Evolutionary conservation across 768 basidiomycete species (phyloP), one percentile per base, ranked within the genome.

Genomic region (Rhizopogon sp.): DNA sequence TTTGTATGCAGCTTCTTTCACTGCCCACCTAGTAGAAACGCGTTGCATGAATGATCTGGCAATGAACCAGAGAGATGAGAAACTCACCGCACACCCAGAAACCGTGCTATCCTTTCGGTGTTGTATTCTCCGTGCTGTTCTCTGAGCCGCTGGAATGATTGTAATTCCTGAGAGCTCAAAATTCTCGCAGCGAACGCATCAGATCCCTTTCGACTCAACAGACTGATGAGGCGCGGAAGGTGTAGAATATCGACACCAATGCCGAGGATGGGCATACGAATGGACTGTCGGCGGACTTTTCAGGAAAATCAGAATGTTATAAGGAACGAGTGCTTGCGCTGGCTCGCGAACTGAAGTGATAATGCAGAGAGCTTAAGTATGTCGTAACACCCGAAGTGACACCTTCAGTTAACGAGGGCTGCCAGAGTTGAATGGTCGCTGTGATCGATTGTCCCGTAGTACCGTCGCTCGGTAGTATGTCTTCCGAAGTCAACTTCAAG

Each of bases 1-100:
- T 64, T 94, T 94, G 73, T 93, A 94, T 0, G 85, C 83, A 0
- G 92, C 88, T 69, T 94, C 92, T 61, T 94, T 94, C 17, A 88
- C 79, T 33, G 82, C 76, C 89, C 90, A 94, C 14, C 91, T 93
- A 60, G 3, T 93, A 60, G 3, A 28, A 17, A 2, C 10, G 8
- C 13, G 33, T 14, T 9, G 14, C 9, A 45, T 43, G 20, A 53
- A 22, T 35, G 33, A 28, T 14, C n/a, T 29, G 4, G 49, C 6
- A 20, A 28, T 25, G 9, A 8, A 51, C 5, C 25, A 25, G 3
- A 16, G 9, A 10, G 16, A 52, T 16, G 25, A 46, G 29, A 17
- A 46, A 45, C 81, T 20, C 65, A 91, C 91, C 91, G 79, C 39
- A 92, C 87, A 33, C 84, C 86, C 17, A 93, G 72, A 64, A 84